Evolutionary conservation across 73 alveolate species (phyloP), one percentile per base, ranked within the genome.

Genomic region (Symbiodinium natans): DNA sequence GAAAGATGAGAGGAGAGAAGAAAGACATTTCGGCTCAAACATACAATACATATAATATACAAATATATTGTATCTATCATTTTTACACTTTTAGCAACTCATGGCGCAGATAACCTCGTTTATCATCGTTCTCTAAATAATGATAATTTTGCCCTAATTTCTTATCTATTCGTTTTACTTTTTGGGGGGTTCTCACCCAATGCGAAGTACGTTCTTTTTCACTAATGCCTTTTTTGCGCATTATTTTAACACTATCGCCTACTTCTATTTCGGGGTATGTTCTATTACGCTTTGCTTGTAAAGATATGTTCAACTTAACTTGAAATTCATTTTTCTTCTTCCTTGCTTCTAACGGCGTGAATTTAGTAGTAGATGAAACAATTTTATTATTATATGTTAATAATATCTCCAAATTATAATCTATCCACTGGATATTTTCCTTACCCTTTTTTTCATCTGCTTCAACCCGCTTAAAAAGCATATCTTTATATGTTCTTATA

Each of bases 151-250:
- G n/a, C n/a, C n/a, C 77, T 2, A 83, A 56, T 83, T 42, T 83
- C 31, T 42, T 10, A 1, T 3, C 29, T 27, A 83, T 83, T 10
- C 42, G 34, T 83, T 41, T 42, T 5, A 83, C 75, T 1, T 42
- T 43, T 21, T 83, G 46, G 21, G n/a, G 46, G n/a, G 46, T 75
- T 29, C 46, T 83, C 46, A 83, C 31, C 41, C 4, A 83, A 43
- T 83, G 75, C 42, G 48, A n/a, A 9, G 43, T 83, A 31, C 92
- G 23, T 43, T 83, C 92, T 43, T 83, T 83, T 83, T 83, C 92
- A 29, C 77, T 83, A 38, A 83, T 83, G 43, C 77, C 77, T 83
- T 83, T 83, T 21, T 83, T 83, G 41, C 92, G 41, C 2, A 83
- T 17, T 15, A 43, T 43, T n/a, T 83, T 83, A 33, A 43, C 92